Conservation (phyloP, 176 grass and related monocot genomes). For the Juncus inflexus region DNA sequence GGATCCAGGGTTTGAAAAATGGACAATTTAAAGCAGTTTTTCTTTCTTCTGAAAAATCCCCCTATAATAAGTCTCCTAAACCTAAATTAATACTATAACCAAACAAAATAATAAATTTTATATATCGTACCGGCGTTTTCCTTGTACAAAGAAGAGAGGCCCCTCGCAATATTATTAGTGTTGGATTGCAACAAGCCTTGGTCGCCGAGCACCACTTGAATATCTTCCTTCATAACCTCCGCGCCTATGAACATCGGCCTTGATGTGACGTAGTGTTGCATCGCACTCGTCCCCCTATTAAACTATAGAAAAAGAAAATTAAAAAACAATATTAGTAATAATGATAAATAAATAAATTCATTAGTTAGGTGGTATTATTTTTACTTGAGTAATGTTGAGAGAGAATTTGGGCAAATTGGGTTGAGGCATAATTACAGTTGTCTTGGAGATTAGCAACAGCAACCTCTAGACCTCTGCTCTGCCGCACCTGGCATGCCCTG, state of each 20-base stretch:
- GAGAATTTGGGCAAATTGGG: slow-evolving; percentile 96
- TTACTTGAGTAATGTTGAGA: slow-evolving; percentile 49
- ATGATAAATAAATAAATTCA: too few species aligned
- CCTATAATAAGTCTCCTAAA: too few species aligned
- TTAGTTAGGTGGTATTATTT: too few species aligned
- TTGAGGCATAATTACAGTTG: slow-evolving; percentile 76
- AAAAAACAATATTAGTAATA: too few species aligned
- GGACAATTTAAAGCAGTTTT: too few species aligned
- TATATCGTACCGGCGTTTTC: slow-evolving; percentile 89
- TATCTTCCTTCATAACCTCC: slow-evolving; percentile 93
- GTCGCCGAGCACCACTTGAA: slow-evolving; percentile 91
- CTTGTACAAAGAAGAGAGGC: slow-evolving; percentile 73
- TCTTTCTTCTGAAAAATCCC: too few species aligned
- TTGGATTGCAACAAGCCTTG: slow-evolving; percentile 72
- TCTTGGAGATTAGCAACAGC: slow-evolving; percentile 99
- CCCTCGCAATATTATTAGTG: slow-evolving; percentile 47
- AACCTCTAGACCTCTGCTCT: slow-evolving; percentile 97
- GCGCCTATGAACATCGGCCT: slow-evolving; percentile 99
- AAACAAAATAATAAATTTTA: too few species aligned
- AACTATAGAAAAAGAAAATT: slow-evolving; percentile 53
- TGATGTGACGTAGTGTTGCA: slow-evolving; percentile 97
- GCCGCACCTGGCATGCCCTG: slow-evolving; percentile 88
- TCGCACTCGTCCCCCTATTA: slow-evolving; percentile 94
- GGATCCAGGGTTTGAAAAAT: too few species aligned
- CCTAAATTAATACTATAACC: too few species aligned